Evolutionary conservation across 371 early-diverging fungal genomes (phyloP), one percentile per base, ranked within the genome.

Genomic region (Amoeboaphelidium protococcarum): DNA sequence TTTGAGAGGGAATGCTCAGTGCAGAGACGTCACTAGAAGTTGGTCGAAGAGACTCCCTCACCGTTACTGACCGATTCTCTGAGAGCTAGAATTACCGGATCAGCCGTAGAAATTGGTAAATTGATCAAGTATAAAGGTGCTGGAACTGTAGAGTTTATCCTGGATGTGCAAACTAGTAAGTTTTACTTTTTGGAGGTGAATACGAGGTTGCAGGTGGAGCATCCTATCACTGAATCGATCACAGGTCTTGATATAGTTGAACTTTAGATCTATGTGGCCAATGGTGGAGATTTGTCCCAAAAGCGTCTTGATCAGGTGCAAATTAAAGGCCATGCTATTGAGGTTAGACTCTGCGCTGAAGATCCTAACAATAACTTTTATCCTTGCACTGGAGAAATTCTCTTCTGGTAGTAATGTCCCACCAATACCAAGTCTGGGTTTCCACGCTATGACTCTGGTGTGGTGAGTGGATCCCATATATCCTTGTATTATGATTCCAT

Each of bases 241-340:
- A 87, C 88, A 40, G 82, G 81, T 0, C 54, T 85, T n/a, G 94
- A 96, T 65, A 64, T 96, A 16, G 92, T 91, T n/a, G 85, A 83
- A 51, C 65, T 73, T 50, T 79, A 80, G 64, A 64, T 82, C 13
- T 53, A 68, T 19, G 71, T 80, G 3, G 81, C 80, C 19, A 21
- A 71, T 45, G 74, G 67, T 47, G 47, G 44, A 13, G 23, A 25
- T 19, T 23, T 37, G 24, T 20, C 42, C 22, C 21, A 2, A 4
- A 19, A 23, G 44, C 13, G 20, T 21, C 12, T 50, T n/a, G 23
- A 42, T 13, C 19, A 10, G 27, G 22, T 44, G 47, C 3, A 56
- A 59, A 26, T 59, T 26, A 52, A 54, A 46, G 41, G 22, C 26
- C 57, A 59, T 47, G 60, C 52, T 40, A 50, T 59, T 3, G 60